phyloP scores from a whole-genome alignment of 495 filamentous ascomycete species.

The Beverwykella pulmonaria region DNA sequence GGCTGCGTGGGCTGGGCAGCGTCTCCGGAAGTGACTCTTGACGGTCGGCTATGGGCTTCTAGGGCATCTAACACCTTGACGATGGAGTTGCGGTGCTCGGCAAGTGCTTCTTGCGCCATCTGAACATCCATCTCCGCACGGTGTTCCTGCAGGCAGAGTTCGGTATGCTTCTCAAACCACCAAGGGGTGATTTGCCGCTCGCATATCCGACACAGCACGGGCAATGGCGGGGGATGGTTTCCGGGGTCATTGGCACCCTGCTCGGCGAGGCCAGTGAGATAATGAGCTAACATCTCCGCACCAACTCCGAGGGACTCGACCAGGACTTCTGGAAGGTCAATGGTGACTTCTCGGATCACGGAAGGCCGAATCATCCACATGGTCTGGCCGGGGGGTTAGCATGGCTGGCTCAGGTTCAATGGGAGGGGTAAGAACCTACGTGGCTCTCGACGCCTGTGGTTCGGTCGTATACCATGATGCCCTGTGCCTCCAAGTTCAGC shows the following conservation, averaged over 20 bases:
- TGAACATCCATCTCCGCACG: conserved; percentile 97
- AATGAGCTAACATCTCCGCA: conserved; percentile 90
- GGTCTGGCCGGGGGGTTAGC: conserved; percentile 58
- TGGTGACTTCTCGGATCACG: conserved; percentile 85
- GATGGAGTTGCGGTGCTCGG: conserved; percentile 93
- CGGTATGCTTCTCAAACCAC: conserved; percentile 99
- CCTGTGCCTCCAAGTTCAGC: conserved; percentile 88
- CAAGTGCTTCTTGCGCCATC: conserved; percentile 86
- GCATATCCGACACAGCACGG: conserved; percentile 93
- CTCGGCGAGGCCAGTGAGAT: conserved; percentile 87
- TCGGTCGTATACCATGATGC: conserved; percentile 95
- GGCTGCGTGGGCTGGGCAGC: conserved; percentile 52
- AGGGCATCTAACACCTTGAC: conserved; percentile 92
- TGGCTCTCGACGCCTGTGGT: conserved; percentile 84
- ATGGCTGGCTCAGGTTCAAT: too few relatives aligned
- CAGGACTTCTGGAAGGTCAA: conserved; percentile 86
- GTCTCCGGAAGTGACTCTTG: conserved; percentile 61
- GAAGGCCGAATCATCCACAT: conserved; percentile 99
- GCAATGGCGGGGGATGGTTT: conserved; percentile 81
- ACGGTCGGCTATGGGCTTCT: conserved; percentile 75
- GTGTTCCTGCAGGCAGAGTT: conserved; percentile 93
- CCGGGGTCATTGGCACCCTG: conserved; percentile 78
- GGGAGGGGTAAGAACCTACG: conserved; percentile 58
- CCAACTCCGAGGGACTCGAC: conserved; percentile 93
- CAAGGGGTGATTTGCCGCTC: conserved; percentile 97